Evolutionary conservation across 1,284 basidiomycete species (phyloP).

Genomic region (Malassezia obtusa): DNA sequence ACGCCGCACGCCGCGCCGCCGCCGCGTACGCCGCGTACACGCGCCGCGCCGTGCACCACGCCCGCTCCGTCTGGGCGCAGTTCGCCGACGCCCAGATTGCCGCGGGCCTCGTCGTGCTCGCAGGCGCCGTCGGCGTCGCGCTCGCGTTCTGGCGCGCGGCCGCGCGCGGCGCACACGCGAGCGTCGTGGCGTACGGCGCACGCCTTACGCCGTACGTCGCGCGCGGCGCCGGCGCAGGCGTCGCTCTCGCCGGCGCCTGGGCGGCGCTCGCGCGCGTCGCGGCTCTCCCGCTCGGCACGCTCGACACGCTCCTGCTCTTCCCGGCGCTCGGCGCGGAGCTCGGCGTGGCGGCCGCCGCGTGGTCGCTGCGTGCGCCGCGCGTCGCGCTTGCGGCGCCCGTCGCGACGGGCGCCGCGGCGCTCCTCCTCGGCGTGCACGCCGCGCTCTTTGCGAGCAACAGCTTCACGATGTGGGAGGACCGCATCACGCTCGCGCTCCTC

Average conservation of each 20-base stretch:
- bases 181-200: not conserved
- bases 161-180: not conserved
- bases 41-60: conserved; percentile 60
- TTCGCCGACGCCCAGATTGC: conserved; percentile 73
- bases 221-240: not conserved
- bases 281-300: not conserved
- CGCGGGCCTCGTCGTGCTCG: conserved; percentile 54
- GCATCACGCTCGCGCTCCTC: conserved; percentile 56
- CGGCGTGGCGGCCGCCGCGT: not conserved
- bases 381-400: not conserved
- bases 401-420: not conserved
- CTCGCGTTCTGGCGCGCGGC: conserved; percentile 4
- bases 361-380: not conserved
- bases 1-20: conserved; percentile 17
- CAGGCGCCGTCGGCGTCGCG: conserved; percentile 1
- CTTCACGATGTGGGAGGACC: conserved; percentile 91
- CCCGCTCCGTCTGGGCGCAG: conserved; percentile 83
- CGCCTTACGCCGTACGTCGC: not conserved
- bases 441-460: conserved; percentile 58
- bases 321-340: not conserved
- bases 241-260: not conserved
- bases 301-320: not conserved
- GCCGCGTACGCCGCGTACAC: conserved; percentile 53
- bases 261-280: not conserved
- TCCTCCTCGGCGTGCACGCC: conserved; percentile 20